Evolutionary conservation across 2,329 filamentous ascomycete genomes (phyloP).

Genomic region (Shiraia bambusicola): DNA sequence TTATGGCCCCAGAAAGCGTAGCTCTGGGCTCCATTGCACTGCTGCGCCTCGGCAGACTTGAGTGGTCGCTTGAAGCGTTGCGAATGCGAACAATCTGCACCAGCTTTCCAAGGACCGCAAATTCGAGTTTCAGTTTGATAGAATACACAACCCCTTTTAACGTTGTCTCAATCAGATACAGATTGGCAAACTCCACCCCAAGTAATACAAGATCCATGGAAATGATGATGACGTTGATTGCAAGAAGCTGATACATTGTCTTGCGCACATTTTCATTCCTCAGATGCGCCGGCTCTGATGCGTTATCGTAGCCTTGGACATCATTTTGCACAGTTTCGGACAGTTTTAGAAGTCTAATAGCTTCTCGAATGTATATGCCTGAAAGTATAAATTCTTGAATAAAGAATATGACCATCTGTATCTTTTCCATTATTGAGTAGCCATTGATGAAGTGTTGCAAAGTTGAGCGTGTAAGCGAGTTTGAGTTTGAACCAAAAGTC

Average conservation of each 20-base stretch:
- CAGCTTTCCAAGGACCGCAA: slow-evolving; percentile 54
- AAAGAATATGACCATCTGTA: slow-evolving; percentile 49
- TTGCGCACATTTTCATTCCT: slow-evolving; percentile 24
- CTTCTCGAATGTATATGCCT: slow-evolving; percentile 56
- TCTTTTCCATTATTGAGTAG: slow-evolving; percentile 49
- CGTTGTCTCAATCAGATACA: slow-evolving; percentile 40
- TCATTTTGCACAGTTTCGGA: slow-evolving; percentile 29
- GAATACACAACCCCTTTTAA: slow-evolving; percentile 49
- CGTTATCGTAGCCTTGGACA: slow-evolving; percentile 36
- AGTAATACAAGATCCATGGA: slow-evolving; percentile 34
- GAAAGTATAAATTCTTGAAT: slow-evolving; percentile 45
- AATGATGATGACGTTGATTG: slow-evolving; percentile 40
- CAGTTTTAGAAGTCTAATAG: slow-evolving; percentile 48
- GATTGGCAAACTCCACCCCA: slow-evolving; percentile 33
- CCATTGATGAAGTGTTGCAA: slow-evolving; percentile 34
- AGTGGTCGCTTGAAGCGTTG: slow-evolving; percentile 20
- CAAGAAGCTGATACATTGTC: slow-evolving; percentile 39
- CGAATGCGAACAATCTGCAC: slow-evolving; percentile 38
- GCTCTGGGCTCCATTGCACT: slow-evolving; percentile 7
- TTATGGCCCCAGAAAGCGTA: slow-evolving; percentile 13
- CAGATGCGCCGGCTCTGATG: slow-evolving; percentile 19
- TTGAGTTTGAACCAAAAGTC: slow-evolving; percentile 55
- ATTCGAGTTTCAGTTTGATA: slow-evolving; percentile 58
- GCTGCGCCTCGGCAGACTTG: slow-evolving; percentile 5
- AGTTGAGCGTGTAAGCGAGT: slow-evolving; percentile 18